Conservation (phyloP, 2,329 filamentous ascomycete genomes). For the Verticillium isaacii region DNA sequence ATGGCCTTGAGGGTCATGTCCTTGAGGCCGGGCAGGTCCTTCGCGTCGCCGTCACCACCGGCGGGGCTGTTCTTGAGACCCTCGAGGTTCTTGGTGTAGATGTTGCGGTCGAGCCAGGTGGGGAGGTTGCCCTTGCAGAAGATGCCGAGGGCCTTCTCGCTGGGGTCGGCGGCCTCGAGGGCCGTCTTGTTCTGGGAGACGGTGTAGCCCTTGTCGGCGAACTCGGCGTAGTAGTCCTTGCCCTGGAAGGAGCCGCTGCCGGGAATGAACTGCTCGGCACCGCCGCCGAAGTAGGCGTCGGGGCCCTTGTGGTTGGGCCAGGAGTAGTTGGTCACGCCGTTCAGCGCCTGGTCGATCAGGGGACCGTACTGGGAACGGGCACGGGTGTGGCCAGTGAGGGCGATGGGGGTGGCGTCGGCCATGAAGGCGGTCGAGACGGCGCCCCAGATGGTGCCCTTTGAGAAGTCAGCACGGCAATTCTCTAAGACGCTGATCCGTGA, state of each 20-base stretch:
- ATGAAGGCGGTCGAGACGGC: constrained; percentile 77
- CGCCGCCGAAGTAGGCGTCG: constrained; percentile 78
- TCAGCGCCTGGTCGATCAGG: constrained; percentile 71
- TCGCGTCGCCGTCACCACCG: constrained; percentile 58
- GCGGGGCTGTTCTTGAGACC: constrained; percentile 63
- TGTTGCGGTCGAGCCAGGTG: constrained; percentile 82
- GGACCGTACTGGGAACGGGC: constrained; percentile 64
- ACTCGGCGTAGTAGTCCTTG: constrained; percentile 76
- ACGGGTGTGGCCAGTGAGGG: constrained; percentile 67
- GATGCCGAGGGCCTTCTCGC: constrained; percentile 66
- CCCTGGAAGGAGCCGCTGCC: constrained; percentile 60
- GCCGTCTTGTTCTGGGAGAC: constrained; percentile 71
- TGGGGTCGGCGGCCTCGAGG: constrained; percentile 52
- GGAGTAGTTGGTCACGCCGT: constrained; percentile 73
- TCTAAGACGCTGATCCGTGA: not conserved
- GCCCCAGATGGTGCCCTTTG: constrained; percentile 48
- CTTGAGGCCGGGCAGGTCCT: constrained; percentile 77
- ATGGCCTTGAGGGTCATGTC: constrained; percentile 88
- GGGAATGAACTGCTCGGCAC: constrained; percentile 74
- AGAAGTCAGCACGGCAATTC: not conserved
- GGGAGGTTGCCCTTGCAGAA: constrained; percentile 73
- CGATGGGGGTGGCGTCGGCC: constrained; percentile 78
- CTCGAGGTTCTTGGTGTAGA: constrained; percentile 68
- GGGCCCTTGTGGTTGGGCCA: constrained; percentile 73
- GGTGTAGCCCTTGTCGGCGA: constrained; percentile 67